Conservation (phyloP, 1,139 yeast genomes). For the Spencermartinsiella ligniputridi region DNA sequence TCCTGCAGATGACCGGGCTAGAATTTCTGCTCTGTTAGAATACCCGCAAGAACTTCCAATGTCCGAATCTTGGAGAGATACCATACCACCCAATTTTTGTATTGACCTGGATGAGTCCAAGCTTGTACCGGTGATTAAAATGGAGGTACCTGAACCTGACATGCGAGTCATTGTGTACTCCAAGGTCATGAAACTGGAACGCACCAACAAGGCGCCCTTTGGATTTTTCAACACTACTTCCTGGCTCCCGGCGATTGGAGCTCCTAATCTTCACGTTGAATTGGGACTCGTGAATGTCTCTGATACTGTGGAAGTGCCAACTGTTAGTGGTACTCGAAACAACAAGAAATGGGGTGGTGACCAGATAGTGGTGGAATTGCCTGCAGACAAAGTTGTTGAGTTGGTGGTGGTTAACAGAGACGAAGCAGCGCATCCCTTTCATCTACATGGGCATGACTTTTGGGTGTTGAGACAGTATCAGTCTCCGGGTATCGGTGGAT, state of each 20-base stretch:
- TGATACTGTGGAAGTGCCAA: constrained; percentile 18
- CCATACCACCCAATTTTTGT: constrained; percentile 14
- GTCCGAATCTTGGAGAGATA: constrained; percentile 16
- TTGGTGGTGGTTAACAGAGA: constrained; percentile 67
- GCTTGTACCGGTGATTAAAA: constrained; percentile 13
- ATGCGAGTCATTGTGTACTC: constrained; percentile 16
- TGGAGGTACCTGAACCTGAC: constrained; percentile 18
- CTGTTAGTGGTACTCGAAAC: constrained; percentile 15
- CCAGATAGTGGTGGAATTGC: constrained; percentile 34
- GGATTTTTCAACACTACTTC: constrained; percentile 28
- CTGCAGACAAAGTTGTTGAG: constrained; percentile 61
- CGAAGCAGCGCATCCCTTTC: constrained; percentile 40
- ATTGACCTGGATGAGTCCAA: constrained; percentile 16
- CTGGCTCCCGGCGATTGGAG: constrained; percentile 25
- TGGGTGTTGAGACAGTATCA: constrained; percentile 50
- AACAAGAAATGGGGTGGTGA: constrained; percentile 25
- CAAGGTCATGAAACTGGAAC: constrained; percentile 22
- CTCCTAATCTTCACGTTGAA: constrained; percentile 26
- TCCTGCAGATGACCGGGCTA: background rate
- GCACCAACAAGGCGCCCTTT: constrained; percentile 17
- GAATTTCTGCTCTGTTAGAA: background rate
- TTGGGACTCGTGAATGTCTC: constrained; percentile 17
- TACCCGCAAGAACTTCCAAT: constrained; percentile 7
- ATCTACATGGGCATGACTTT: constrained; percentile 44
- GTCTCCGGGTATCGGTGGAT: constrained; percentile 45